Percentiles rank a stretch among this genome's conserved stretches.
phyloP scores from a whole-genome alignment of 208 protist species.

The Strigomonas galati region DNA sequence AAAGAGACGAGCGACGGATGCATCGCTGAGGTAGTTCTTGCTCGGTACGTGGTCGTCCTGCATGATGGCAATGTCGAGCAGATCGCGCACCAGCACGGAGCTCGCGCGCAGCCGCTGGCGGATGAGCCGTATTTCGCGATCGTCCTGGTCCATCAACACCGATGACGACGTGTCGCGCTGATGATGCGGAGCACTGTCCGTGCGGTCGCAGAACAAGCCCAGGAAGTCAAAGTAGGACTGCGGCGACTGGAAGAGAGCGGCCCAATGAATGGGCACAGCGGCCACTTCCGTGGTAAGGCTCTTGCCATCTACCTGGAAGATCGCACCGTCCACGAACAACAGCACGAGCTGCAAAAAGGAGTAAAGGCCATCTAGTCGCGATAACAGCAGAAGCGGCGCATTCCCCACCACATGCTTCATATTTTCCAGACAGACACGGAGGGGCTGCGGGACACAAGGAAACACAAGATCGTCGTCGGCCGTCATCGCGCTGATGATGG shows the following conservation, averaged over 20 bases:
- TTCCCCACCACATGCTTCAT: slow-evolving; percentile 37
- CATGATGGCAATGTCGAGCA: background rate
- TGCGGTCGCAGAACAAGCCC: too few relatives aligned
- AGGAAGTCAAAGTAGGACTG: too few relatives aligned
- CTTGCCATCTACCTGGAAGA: slow-evolving; percentile 21
- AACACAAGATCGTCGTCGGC: slow-evolving; percentile 53
- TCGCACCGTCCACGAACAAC: slow-evolving; percentile 48
- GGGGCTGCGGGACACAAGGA: slow-evolving; percentile 37
- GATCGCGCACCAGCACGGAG: background rate
- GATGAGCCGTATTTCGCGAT: background rate
- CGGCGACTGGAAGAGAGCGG: slow-evolving; percentile 17
- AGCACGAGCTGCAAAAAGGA: slow-evolving; percentile 49
- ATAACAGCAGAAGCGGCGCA: slow-evolving; percentile 25
- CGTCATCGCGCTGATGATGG: slow-evolving; percentile 33
- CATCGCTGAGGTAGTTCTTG: too few relatives aligned
- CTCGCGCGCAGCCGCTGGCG: slow-evolving; percentile 3
- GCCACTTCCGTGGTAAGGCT: slow-evolving; percentile 22
- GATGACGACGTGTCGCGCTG: too few relatives aligned
- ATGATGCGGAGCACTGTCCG: too few relatives aligned
- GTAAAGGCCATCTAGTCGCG: slow-evolving; percentile 27
- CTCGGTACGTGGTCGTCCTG: background rate
- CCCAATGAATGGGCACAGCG: slow-evolving; percentile 34
- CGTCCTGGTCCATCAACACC: too few relatives aligned
- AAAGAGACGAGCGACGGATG: too few relatives aligned
- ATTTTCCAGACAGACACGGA: slow-evolving; percentile 33